Conservation (phyloP, 2,329 filamentous ascomycete genomes). For the Aspergillus piperis region DNA sequence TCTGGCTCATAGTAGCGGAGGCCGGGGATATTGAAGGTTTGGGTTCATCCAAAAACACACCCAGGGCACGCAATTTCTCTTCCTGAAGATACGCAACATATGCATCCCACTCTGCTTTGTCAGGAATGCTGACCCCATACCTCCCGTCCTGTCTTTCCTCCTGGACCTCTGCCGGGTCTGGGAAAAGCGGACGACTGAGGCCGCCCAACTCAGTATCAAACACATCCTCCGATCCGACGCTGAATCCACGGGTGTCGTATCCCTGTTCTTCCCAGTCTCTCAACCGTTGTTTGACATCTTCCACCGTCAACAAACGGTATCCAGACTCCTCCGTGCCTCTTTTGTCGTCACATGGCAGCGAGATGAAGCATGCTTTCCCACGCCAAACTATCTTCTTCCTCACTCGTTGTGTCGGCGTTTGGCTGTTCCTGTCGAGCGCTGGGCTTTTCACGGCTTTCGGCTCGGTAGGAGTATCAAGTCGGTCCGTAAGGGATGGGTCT, state of each 20-base stretch:
- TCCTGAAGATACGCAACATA: slow-evolving; percentile 84
- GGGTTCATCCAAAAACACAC: slow-evolving; percentile 79
- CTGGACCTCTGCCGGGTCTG: slow-evolving; percentile 42
- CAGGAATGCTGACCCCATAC: slow-evolving; percentile 45
- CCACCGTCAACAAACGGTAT: slow-evolving; percentile 39
- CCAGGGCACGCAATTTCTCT: slow-evolving; percentile 87
- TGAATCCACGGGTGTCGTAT: slow-evolving; percentile 46
- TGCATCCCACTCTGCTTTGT: slow-evolving; percentile 65
- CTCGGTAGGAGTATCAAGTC: slow-evolving; percentile 14
- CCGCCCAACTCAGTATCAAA: slow-evolving; percentile 37
- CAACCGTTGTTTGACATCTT: slow-evolving; percentile 43
- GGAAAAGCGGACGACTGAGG: slow-evolving; percentile 47
- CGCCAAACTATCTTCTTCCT: slow-evolving; percentile 76
- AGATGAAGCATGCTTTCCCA: slow-evolving; percentile 71
- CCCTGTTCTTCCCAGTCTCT: slow-evolving; percentile 46
- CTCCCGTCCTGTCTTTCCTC: slow-evolving; percentile 36
- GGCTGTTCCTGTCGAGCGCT: slow-evolving; percentile 20
- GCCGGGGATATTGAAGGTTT: slow-evolving; percentile 66
- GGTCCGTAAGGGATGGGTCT: slow-evolving; percentile 13
- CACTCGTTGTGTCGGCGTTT: slow-evolving; percentile 36
- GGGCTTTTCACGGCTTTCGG: slow-evolving; percentile 17
- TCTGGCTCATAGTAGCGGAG: slow-evolving; percentile 64
- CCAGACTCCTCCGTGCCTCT: slow-evolving; percentile 55
- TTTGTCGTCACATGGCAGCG: slow-evolving; percentile 67
- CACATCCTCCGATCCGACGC: slow-evolving; percentile 33